Conservation (phyloP, 345 rosid genomes). For the Moricandia moricandioides region DNA sequence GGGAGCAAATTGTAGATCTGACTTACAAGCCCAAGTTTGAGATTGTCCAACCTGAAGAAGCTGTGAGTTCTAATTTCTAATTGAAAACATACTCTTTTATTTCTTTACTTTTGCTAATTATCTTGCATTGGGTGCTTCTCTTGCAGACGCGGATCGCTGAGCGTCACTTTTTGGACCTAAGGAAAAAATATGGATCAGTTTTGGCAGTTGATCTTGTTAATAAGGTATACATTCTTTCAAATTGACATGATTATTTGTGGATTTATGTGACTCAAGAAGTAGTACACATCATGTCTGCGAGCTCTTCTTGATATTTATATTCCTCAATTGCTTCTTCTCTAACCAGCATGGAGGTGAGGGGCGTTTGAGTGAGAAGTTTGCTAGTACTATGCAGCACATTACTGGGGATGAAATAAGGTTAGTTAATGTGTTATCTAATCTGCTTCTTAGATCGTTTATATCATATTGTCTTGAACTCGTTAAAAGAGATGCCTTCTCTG, state of each 20-base stretch:
- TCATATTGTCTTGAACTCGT: constrained; percentile 18
- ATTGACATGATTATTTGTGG: constrained; percentile 6
- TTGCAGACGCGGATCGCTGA: constrained; percentile 69
- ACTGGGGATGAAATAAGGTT: constrained; percentile 88
- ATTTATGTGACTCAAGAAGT: constrained; percentile 21
- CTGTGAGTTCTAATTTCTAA: constrained; percentile 53
- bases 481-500: constrained; percentile 31
- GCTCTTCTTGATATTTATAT: constrained; percentile 9
- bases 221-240: constrained; percentile 47
- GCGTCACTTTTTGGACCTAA: constrained; percentile 91
- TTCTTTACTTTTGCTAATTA: background rate
- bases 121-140: constrained; percentile 20
- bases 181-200: constrained; percentile 81
- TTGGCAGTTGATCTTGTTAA: constrained; percentile 89
- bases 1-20: constrained; percentile 97
- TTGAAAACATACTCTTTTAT: constrained; percentile 2
- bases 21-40: constrained; percentile 98
- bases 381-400: constrained; percentile 61
- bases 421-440: constrained; percentile 34
- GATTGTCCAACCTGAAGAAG: constrained; percentile 85
- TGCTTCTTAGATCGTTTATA: constrained; percentile 16
- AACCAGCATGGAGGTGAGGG: constrained; percentile 96
- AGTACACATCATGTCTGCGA: constrained; percentile 1
- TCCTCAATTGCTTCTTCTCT: constrained; percentile 30
- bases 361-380: constrained; percentile 70